Conservation (phyloP, 805 yeast species). For the Grigorovia yakushimaensis region DNA sequence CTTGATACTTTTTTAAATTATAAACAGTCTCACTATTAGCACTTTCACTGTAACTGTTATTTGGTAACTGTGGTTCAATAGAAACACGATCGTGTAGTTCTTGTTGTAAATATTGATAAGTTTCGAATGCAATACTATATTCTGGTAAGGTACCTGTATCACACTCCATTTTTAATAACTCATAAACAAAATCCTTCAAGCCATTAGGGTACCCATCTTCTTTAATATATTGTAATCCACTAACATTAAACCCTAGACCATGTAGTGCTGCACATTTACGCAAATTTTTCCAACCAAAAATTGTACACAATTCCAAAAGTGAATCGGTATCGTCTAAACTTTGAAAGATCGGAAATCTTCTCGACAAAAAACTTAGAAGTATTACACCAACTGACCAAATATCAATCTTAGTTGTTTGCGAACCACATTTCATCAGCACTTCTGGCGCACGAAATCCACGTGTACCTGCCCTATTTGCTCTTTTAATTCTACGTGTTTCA, state of each 20-base stretch:
- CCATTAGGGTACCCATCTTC: slow-evolving; percentile 32
- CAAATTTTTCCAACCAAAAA: slow-evolving; percentile 70
- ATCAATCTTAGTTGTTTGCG: slow-evolving; percentile 74
- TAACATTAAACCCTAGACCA: slow-evolving; percentile 77
- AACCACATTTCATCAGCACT: slow-evolving; percentile 75
- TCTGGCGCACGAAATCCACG: slow-evolving; percentile 94
- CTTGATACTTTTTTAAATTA: slow-evolving; percentile 24
- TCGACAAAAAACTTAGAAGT: slow-evolving; percentile 60
- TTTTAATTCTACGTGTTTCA: slow-evolving; percentile 76
- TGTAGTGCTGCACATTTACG: slow-evolving; percentile 72
- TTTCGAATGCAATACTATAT: slow-evolving; percentile 64
- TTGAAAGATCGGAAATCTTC: slow-evolving; percentile 88
- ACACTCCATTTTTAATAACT: slow-evolving; percentile 23
- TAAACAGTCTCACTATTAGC: slow-evolving; percentile 5
- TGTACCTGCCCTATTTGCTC: slow-evolving; percentile 96
- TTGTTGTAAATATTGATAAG: slow-evolving; percentile 37
- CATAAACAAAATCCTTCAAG: slow-evolving; percentile 23
- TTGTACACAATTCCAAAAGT: slow-evolving; percentile 65
- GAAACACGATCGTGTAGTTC: slow-evolving; percentile 28
- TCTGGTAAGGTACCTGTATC: slow-evolving; percentile 54
- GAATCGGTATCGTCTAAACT: slow-evolving; percentile 93
- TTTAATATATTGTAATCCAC: slow-evolving; percentile 36
- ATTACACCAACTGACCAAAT: slow-evolving; percentile 92
- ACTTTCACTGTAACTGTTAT: background rate
- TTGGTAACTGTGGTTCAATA: slow-evolving; percentile 20